Evolutionary conservation across 441 rosid genomes (phyloP).

Genomic region (Populus trichocarpa): DNA sequence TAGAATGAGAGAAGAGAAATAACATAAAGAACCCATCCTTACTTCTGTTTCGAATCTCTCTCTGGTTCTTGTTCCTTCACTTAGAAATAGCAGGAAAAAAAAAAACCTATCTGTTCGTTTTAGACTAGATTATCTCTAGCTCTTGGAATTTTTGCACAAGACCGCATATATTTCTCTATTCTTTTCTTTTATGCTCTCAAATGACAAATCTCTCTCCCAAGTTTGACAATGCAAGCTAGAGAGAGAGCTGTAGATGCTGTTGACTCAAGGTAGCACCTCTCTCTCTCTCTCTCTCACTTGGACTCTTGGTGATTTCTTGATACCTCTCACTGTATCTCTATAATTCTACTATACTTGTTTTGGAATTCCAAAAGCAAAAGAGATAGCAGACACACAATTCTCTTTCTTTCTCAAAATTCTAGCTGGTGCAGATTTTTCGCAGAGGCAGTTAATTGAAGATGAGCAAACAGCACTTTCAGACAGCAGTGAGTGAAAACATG

Average conservation of each 20-base stretch:
- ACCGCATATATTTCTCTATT: background rate
- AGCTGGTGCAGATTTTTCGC: background rate
- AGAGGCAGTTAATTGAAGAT: background rate
- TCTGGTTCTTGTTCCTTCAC: constrained; percentile 9
- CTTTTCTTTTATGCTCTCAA: background rate
- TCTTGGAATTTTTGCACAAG: background rate
- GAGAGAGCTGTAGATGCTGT: background rate
- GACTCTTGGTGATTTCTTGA: background rate
- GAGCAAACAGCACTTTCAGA: background rate
- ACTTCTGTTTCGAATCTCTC: constrained; percentile 4
- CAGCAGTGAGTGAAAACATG: background rate
- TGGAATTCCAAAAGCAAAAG: background rate
- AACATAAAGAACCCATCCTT: constrained; percentile 26
- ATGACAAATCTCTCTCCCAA: background rate
- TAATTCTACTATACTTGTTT: background rate
- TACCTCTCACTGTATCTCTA: background rate
- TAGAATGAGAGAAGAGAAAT: constrained; percentile 26
- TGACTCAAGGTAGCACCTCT: background rate
- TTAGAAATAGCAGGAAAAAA: background rate
- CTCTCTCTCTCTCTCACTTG: background rate
- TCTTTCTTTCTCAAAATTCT: background rate
- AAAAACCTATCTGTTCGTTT: constrained; percentile 8
- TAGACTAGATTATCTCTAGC: background rate
- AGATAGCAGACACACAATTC: background rate
- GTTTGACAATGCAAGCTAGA: background rate